A percentile compares a stretch with the other conserved stretches of the same genome.
phyloP scores from a whole-genome alignment of 2,329 filamentous ascomycete genomes.

The Pseudogymnoascus sp. region DNA sequence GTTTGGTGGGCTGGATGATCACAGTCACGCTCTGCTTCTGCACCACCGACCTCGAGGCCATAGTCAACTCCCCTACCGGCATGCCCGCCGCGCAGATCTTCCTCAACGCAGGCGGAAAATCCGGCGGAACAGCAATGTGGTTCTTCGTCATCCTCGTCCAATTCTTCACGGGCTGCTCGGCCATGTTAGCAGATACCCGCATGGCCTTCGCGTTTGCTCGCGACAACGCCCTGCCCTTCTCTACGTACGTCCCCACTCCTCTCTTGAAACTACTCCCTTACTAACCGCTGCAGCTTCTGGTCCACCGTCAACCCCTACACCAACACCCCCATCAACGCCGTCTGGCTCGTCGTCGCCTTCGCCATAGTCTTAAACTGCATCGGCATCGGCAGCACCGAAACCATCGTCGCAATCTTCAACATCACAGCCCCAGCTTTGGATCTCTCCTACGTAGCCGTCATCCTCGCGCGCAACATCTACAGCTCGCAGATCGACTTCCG shows the following conservation, averaged over 20 bases:
- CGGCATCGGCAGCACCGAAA: constrained; percentile 41
- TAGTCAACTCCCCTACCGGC: constrained; percentile 49
- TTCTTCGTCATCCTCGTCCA: constrained; percentile 55
- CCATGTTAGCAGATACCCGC: constrained; percentile 54
- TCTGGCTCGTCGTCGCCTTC: constrained; percentile 55
- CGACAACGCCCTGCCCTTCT: constrained; percentile 53
- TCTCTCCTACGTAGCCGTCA: constrained; percentile 50
- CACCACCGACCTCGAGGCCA: constrained; percentile 46
- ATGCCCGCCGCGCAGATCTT: constrained; percentile 52
- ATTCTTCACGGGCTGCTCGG: constrained; percentile 56
- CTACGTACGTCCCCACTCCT: constrained; percentile 33
- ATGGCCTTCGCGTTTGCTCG: constrained; percentile 55
- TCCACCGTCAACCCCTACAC: constrained; percentile 44
- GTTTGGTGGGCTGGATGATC: constrained; percentile 51
- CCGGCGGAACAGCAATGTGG: constrained; percentile 52
- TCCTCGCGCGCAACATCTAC: constrained; percentile 48
- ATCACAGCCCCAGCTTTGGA: constrained; percentile 45
- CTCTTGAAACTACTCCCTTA: neutral
- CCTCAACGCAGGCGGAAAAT: constrained; percentile 49
- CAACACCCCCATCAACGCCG: constrained; percentile 51
- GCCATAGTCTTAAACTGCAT: constrained; percentile 44
- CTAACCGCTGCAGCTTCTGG: constrained; percentile 35
- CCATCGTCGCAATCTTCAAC: constrained; percentile 44
- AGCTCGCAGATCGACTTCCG: constrained; percentile 32
- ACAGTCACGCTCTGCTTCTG: constrained; percentile 58